These are phyloP conservation scores for Xylariaceae sp. DNA, from an alignment of 2,329 filamentous ascomycete species.

Conservation along the genomic window DNA sequence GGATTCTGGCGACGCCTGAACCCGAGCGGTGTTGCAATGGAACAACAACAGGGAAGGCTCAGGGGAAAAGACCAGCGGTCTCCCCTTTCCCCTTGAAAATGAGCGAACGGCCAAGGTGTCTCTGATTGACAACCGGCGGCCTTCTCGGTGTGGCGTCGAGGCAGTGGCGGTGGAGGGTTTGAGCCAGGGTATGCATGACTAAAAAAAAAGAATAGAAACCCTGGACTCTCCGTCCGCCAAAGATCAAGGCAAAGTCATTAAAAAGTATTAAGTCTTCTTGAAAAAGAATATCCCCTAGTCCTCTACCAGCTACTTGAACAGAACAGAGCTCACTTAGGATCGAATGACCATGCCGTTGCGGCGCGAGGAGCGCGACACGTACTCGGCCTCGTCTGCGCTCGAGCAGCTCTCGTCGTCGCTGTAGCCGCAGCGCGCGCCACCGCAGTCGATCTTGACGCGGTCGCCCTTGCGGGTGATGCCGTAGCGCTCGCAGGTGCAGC, in stretches of 20 bases:
- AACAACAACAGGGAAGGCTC: conserved; percentile 25
- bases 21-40: conserved; percentile 31
- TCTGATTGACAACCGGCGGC: conserved; percentile 10
- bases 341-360: conserved; percentile 60
- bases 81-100: conserved; percentile 13
- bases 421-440: conserved; percentile 81
- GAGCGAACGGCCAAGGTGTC: conserved; percentile 20
- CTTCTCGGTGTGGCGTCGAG: conserved; percentile 9
- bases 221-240: conserved; percentile 6
- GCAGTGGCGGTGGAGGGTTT: conserved; percentile 1
- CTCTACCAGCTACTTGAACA: neutral
- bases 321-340: conserved; percentile 25
- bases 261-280: conserved; percentile 19
- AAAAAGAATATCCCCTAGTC: conserved; percentile 24
- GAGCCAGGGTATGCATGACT: neutral
- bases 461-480: conserved; percentile 91
- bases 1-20: conserved; percentile 16
- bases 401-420: conserved; percentile 67
- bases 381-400: conserved; percentile 60
- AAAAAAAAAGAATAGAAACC: conserved; percentile 1
- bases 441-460: conserved; percentile 93
- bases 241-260: conserved; percentile 12
- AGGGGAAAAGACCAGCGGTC: neutral
- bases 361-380: conserved; percentile 51
- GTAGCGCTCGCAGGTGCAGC: conserved; percentile 92